Evolutionary conservation across 495 filamentous ascomycete genomes (phyloP).

Genomic region (Xylaria bambusicola): DNA sequence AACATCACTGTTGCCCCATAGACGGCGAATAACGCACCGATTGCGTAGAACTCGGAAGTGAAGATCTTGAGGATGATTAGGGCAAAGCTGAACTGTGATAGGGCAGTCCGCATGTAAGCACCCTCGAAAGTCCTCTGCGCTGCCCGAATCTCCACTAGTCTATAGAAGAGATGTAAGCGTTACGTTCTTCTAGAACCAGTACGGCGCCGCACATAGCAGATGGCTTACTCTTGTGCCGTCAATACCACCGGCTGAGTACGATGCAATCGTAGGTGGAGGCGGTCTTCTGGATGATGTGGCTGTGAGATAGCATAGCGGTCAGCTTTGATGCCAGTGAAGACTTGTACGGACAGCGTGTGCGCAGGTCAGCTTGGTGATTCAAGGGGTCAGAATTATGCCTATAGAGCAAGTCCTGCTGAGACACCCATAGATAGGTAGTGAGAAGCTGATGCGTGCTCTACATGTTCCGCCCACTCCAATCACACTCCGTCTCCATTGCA

Average conservation of each 20-base stretch:
- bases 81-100: slow-evolving; percentile 92
- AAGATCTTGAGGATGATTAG: slow-evolving; percentile 96
- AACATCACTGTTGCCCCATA: slow-evolving; percentile 85
- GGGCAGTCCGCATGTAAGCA: slow-evolving; percentile 91
- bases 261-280: slow-evolving; percentile 69
- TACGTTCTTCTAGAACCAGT: not conserved
- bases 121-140: slow-evolving; percentile 97
- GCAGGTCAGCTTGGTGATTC: not conserved
- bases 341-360: not conserved
- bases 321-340: slow-evolving; percentile 1
- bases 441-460: too few species aligned
- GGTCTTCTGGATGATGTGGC: slow-evolving; percentile 56
- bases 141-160: slow-evolving; percentile 88
- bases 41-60: slow-evolving; percentile 89
- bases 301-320: slow-evolving; percentile 25
- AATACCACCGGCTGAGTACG: slow-evolving; percentile 82
- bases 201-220: not conserved
- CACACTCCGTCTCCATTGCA: too few species aligned
- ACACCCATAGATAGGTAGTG: too few species aligned
- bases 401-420: not conserved
- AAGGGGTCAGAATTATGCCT: not conserved
- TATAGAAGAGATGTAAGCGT: slow-evolving; percentile 22
- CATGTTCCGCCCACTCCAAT: too few species aligned
- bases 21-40: slow-evolving; percentile 87
- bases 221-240: slow-evolving; percentile 67